Evolutionary conservation across 1,139 yeast species (phyloP).

Genomic region (Yamadazyma sp.): DNA sequence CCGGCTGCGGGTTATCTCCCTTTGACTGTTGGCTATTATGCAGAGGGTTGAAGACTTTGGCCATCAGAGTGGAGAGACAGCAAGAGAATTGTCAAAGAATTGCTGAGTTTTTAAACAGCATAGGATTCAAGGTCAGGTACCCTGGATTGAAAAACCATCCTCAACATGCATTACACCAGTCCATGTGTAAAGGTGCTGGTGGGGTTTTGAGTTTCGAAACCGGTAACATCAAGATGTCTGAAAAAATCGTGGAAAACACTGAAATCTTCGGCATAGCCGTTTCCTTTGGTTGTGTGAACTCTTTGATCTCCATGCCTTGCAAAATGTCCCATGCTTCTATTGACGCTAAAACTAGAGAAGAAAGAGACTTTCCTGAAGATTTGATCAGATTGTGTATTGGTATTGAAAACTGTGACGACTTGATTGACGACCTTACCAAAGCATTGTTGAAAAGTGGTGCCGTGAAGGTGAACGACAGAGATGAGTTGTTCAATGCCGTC

Average conservation of each 20-base stretch:
- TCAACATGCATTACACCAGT: constrained; percentile 73
- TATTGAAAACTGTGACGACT: constrained; percentile 66
- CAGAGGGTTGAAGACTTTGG: constrained; percentile 84
- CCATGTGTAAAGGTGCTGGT: constrained; percentile 83
- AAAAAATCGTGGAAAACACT: constrained; percentile 72
- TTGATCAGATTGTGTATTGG: constrained; percentile 86
- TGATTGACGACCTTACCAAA: constrained; percentile 69
- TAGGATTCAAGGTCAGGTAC: constrained; percentile 71
- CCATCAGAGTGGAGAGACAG: constrained; percentile 83
- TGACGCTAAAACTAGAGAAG: constrained; percentile 81
- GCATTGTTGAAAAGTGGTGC: constrained; percentile 72
- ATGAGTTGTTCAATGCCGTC: constrained; percentile 46
- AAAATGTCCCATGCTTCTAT: constrained; percentile 97
- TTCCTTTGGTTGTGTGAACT: constrained; percentile 91
- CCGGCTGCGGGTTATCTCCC: constrained; percentile 89
- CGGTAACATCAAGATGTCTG: constrained; percentile 66
- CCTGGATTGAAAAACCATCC: constrained; percentile 86
- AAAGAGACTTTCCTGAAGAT: constrained; percentile 90
- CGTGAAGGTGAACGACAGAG: constrained; percentile 42
- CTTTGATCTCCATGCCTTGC: constrained; percentile 89
- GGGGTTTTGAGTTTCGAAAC: constrained; percentile 90
- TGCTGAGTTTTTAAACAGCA: constrained; percentile 67
- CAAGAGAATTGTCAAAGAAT: constrained; percentile 74
- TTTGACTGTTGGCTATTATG: constrained; percentile 87
- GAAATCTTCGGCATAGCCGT: constrained; percentile 87